Conservation (phyloP, 1,139 yeast species). For the Hansenula anomala region DNA sequence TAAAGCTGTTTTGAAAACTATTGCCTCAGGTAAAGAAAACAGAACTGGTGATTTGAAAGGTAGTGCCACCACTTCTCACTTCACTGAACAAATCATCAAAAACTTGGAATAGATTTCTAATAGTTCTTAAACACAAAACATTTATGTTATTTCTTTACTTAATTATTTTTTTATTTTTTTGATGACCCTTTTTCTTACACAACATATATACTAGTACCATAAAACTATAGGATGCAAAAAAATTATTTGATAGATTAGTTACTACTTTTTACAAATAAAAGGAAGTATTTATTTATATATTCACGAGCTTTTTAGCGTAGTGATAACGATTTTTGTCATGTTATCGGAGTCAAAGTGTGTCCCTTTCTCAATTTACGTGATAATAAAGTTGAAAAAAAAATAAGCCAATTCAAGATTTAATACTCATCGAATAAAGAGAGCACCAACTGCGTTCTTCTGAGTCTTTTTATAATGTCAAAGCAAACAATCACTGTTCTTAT, state of each 20-base stretch:
- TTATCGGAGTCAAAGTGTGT: background rate
- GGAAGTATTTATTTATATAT: too few species aligned
- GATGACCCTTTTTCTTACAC: too few species aligned
- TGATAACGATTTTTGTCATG: too few species aligned
- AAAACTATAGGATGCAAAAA: too few species aligned
- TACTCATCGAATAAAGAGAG: too few species aligned
- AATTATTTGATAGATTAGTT: too few species aligned
- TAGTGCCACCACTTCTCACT: conserved; percentile 79
- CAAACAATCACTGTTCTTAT: conserved; percentile 67
- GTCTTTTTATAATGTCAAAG: conserved; percentile 8
- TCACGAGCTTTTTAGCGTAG: too few species aligned
- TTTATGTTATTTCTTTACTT: background rate
- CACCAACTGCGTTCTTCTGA: too few species aligned
- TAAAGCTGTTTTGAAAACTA: conserved; percentile 83
- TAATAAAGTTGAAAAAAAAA: background rate
- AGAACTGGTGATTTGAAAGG: conserved; percentile 98
- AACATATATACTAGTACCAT: too few species aligned
- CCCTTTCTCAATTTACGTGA: background rate
- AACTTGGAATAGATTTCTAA: conserved; percentile 21
- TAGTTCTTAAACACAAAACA: background rate
- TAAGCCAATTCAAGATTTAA: background rate
- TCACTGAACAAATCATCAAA: conserved; percentile 75
- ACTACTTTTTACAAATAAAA: too few species aligned
- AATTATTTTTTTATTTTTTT: too few species aligned
- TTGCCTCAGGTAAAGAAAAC: conserved; percentile 90